Base-by-base conservation (phyloP, 345 rosid species). In the Salix exigua region DNA sequence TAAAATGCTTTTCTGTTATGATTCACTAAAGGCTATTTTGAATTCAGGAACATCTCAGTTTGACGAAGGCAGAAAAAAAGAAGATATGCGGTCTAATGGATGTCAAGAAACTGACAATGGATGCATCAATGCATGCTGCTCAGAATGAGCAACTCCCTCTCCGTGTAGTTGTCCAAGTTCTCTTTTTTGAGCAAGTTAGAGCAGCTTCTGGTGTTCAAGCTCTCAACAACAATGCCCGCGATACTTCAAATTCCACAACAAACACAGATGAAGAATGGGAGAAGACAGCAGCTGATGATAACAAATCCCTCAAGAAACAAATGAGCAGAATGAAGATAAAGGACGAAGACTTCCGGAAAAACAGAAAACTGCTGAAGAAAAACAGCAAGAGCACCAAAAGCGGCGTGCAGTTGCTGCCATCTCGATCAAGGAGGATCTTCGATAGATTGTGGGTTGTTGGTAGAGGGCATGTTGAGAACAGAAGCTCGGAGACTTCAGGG, bases 141-240 rank as follows among this genome's bases (percentile, higher is more conserved):
- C 98, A 91, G 85, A 94, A 92, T 18, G 97, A 93, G n/a, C 79
- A 84, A 9, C 95, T 94, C n/a, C 98, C 98, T 0, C 88, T 94
- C 10, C 87, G 98, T 5, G 90, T 92, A 28, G 93, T 94, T 1
- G 97, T 94, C 65, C 98, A 94, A 86, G 97, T 94, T 72, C 91
- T 94, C 68, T 94, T 85, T 82, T 91, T 89, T 33, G 97, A 92
- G 89, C 98, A 93, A 85, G 88, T 89, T 17, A 84, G 95, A 75
- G 89, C 77, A 16, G 87, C 91, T 46, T 81, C 85, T 7, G 86
- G 86, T 53, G 82, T 73, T 75, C 87, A 81, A 40, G 88, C 86
- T 3, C 86, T 73, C 2, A 77, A 60, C 70, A 82, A 83, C 74
- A 77, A 76, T 64, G 83, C 71, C 63, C 83, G 26, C 7, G 82